Conservation (phyloP, 2,329 filamentous ascomycete genomes). For the Ophiostoma sp. region DNA sequence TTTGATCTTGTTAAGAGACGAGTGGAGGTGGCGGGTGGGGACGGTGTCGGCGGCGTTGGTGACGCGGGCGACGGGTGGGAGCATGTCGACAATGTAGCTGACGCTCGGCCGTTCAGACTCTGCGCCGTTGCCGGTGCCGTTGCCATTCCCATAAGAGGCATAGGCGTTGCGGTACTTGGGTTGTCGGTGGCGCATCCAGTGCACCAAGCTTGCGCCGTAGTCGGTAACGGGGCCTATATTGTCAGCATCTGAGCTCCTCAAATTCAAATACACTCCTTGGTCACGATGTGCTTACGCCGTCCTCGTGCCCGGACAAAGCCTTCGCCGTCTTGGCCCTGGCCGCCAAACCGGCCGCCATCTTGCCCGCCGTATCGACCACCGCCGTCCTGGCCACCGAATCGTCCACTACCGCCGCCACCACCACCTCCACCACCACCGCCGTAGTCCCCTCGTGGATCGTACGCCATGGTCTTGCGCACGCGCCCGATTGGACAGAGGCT, state of each 20-base stretch:
- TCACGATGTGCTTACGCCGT: constrained; percentile 28
- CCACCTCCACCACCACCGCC: constrained; percentile 26
- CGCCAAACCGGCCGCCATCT: constrained; percentile 2
- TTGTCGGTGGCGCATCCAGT: constrained; percentile 85
- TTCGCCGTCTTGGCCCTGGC: constrained; percentile 18
- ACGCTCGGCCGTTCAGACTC: constrained; percentile 82
- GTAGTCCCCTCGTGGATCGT: constrained; percentile 31
- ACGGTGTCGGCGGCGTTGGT: constrained; percentile 80
- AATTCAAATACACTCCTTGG: not conserved
- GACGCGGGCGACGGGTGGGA: constrained; percentile 76
- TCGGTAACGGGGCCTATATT: constrained; percentile 80
- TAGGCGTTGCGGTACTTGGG: constrained; percentile 72
- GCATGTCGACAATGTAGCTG: constrained; percentile 90
- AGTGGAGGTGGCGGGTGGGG: constrained; percentile 92
- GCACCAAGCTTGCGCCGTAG: constrained; percentile 84
- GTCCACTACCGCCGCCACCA: constrained; percentile 27
- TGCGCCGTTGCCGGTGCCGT: constrained; percentile 51
- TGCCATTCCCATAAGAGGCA: no score
- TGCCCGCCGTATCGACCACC: constrained; percentile 13
- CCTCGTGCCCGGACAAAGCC: constrained; percentile 29
- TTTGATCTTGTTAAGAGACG: constrained; percentile 97
- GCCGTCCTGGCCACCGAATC: not conserved
- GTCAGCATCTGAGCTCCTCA: not conserved
- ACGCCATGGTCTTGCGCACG: constrained; percentile 30
- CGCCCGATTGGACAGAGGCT: constrained; percentile 19